Conservation (phyloP, 805 yeast species). For the Torulaspora delbrueckii region DNA sequence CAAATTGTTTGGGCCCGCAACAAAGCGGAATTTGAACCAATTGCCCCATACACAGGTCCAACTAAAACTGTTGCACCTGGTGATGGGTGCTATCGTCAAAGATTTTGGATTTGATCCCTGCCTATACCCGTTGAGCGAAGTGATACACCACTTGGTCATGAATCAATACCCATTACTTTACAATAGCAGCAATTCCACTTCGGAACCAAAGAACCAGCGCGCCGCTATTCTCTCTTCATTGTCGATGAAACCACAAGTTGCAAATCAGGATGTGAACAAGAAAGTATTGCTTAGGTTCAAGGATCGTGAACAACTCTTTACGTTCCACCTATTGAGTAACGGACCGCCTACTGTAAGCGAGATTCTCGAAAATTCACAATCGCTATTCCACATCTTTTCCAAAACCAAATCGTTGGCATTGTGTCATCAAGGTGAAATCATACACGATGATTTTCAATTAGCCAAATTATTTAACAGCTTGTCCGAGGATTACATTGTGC, state of each 20-base stretch:
- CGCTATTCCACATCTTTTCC: slow-evolving; percentile 55
- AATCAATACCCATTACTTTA: slow-evolving; percentile 56
- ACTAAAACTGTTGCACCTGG: slow-evolving; percentile 49
- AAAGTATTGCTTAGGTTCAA: slow-evolving; percentile 49
- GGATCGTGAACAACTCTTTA: slow-evolving; percentile 54
- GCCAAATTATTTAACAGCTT: slow-evolving; percentile 41
- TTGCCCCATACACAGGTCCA: slow-evolving; percentile 41
- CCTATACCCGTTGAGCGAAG: slow-evolving; percentile 61
- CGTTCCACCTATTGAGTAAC: slow-evolving; percentile 56
- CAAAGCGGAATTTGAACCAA: slow-evolving; percentile 34
- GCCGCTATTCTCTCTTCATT: slow-evolving; percentile 26
- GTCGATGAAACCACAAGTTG: slow-evolving; percentile 36
- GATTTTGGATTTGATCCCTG: slow-evolving; percentile 77
- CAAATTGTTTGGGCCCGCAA: slow-evolving; percentile 25
- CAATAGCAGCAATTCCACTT: slow-evolving; percentile 15
- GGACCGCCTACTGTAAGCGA: slow-evolving; percentile 81
- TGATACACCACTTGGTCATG: slow-evolving; percentile 55
- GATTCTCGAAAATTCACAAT: slow-evolving; percentile 69
- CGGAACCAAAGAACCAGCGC: slow-evolving; percentile 8
- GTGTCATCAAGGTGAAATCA: slow-evolving; percentile 23
- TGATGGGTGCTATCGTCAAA: slow-evolving; percentile 65
- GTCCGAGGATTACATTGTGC: slow-evolving; percentile 35
- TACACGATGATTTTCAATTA: slow-evolving; percentile 45
- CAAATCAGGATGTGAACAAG: slow-evolving; percentile 35
- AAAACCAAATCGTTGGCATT: slow-evolving; percentile 18